Conservation (phyloP, 768 basidiomycete species). For the Favolaschia claudopus region DNA sequence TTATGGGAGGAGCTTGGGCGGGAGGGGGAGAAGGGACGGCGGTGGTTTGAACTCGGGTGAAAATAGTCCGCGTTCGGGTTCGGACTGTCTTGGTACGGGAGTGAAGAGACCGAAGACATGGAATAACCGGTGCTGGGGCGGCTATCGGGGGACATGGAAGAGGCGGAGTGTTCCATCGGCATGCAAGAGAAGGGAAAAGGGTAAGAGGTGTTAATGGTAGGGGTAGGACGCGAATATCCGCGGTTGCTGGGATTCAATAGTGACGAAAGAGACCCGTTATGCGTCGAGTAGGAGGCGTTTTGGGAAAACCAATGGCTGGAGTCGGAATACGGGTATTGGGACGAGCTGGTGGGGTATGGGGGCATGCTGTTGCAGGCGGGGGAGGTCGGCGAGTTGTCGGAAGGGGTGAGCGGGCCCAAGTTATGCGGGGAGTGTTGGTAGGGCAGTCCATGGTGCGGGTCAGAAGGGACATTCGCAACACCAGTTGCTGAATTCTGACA, state of each 20-base stretch:
- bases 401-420: slow-evolving; percentile 72
- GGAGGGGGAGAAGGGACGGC: slow-evolving; percentile 72
- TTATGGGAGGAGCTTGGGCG: slow-evolving; percentile 79
- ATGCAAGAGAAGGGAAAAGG: slow-evolving; percentile 73
- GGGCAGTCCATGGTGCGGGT: slow-evolving; percentile 66
- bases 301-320: slow-evolving; percentile 60
- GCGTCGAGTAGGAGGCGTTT: slow-evolving; percentile 64
- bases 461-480: slow-evolving; percentile 84
- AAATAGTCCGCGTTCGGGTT: too few relatives aligned
- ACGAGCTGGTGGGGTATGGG: slow-evolving; percentile 53
- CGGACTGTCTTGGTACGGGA: slow-evolving; percentile 78
- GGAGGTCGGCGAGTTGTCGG: slow-evolving; percentile 71
- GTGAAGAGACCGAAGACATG: slow-evolving; percentile 80
- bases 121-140: slow-evolving; percentile 88
- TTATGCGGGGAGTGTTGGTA: slow-evolving; percentile 69
- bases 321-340: slow-evolving; percentile 65
- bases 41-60: slow-evolving; percentile 77
- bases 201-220: slow-evolving; percentile 79
- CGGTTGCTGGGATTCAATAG: slow-evolving; percentile 76
- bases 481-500: too few relatives aligned
- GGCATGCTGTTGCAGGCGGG: slow-evolving; percentile 51
- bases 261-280: slow-evolving; percentile 79
- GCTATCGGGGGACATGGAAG: slow-evolving; percentile 84
- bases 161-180: slow-evolving; percentile 75
- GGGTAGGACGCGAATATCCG: slow-evolving; percentile 64